Evolutionary conservation across 2,329 filamentous ascomycete species (phyloP).

Genomic region (Paraphoma chrysanthemicola): DNA sequence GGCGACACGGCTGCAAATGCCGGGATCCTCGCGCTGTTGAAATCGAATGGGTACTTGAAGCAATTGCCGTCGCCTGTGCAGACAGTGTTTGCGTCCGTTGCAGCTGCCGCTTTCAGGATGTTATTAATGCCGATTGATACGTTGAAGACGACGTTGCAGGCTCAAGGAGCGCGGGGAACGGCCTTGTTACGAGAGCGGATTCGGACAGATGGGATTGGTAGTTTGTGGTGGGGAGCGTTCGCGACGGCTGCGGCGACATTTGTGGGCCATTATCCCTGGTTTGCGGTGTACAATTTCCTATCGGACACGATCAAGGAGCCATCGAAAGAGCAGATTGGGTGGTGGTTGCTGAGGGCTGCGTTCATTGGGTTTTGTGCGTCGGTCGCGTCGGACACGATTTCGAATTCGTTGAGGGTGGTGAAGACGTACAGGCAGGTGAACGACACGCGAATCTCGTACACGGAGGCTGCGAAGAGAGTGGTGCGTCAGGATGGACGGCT

Average conservation of each 20-base stretch:
- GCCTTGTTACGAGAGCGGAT: conserved; percentile 30
- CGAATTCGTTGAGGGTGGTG: conserved; percentile 35
- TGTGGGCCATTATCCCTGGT: conserved; percentile 41
- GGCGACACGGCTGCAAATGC: conserved; percentile 40
- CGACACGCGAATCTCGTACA: conserved; percentile 33
- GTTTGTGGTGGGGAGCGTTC: conserved; percentile 41
- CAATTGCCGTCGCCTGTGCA: conserved; percentile 34
- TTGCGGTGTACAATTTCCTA: conserved; percentile 35
- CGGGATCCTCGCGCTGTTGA: conserved; percentile 34
- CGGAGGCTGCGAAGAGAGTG: conserved; percentile 32
- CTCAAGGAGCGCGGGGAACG: conserved; percentile 32
- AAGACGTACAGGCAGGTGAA: conserved; percentile 42
- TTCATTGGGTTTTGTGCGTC: conserved; percentile 41
- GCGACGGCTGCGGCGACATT: conserved; percentile 40
- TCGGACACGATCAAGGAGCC: conserved; percentile 32
- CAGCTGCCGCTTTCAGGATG: conserved; percentile 37
- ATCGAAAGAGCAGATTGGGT: conserved; percentile 22
- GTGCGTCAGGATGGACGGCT: conserved; percentile 31
- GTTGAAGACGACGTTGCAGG: conserved; percentile 36
- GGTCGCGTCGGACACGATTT: conserved; percentile 34
- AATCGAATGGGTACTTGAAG: conserved; percentile 32
- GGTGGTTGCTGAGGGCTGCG: conserved; percentile 34
- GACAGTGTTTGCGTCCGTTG: conserved; percentile 35
- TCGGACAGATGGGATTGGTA: conserved; percentile 30
- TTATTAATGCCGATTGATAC: conserved; percentile 37